Conservation (phyloP, 305 asterid genomes). For the Rubia tinctorum region DNA sequence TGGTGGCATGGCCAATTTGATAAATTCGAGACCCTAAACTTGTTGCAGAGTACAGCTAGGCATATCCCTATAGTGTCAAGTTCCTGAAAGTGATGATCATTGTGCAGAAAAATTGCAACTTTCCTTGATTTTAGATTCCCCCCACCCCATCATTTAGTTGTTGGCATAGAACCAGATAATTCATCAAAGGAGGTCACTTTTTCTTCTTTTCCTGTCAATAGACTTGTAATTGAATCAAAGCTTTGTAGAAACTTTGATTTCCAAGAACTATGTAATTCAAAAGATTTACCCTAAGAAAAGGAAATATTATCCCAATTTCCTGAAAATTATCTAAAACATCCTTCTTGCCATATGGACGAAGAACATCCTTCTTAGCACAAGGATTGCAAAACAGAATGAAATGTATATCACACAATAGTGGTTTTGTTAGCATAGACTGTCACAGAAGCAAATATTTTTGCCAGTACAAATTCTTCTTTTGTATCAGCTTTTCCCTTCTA, state of each 20-base stretch:
- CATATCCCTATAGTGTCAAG: slow-evolving; percentile 1
- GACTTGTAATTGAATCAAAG: background rate
- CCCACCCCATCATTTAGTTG: background rate
- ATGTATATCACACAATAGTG: background rate
- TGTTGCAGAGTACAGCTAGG: slow-evolving; percentile 5
- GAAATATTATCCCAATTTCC: no score
- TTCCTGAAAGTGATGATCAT: slow-evolving; percentile 12
- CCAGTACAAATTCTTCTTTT: slow-evolving; percentile 10
- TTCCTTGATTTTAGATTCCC: slow-evolving; percentile 4
- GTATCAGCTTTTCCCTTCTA: background rate
- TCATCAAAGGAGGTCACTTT: slow-evolving; percentile 3
- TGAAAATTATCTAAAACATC: no score
- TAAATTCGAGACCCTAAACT: background rate
- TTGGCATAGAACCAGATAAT: slow-evolving; percentile 14
- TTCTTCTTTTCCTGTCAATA: background rate
- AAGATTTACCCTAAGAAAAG: no score
- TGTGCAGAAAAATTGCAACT: slow-evolving; percentile 25
- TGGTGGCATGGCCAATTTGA: background rate
- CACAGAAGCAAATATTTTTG: background rate
- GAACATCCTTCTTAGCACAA: no score
- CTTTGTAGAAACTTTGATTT: slow-evolving; percentile 12
- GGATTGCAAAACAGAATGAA: background rate
- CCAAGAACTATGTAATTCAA: background rate
- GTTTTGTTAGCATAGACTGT: slow-evolving; percentile 5
- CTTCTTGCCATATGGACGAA: no score